Base-by-base conservation (phyloP, 2,329 filamentous ascomycete genomes). In the Iodosphaeria phyllophila region DNA sequence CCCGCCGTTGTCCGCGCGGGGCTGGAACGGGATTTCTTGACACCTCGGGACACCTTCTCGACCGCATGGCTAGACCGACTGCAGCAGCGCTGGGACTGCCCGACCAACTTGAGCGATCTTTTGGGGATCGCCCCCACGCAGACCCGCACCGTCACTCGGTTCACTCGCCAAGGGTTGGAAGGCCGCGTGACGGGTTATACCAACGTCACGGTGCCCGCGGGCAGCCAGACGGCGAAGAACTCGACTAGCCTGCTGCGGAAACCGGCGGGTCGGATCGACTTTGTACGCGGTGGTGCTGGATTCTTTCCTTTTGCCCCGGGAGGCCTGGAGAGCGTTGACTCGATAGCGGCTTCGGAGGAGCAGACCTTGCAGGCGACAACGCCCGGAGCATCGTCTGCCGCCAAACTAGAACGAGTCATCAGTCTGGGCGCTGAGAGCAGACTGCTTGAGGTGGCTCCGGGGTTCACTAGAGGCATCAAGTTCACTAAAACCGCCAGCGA, bases 271-370 rank as follows among this genome's bases (percentile, higher is more conserved):
- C 68, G 79, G 32, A 80, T 79, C 16, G 84, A 95, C 24, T 92
- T 95, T 48, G 84, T 95, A 8, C 67, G 86, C 32, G 89, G 89
- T 9, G 84, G 78, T 18, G 82, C 84, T 6, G 86, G 86, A 0
- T 93, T 91, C 53, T 91, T 92, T 30, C 86, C 86, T 0, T 93
- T 95, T 50, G 75, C 83, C 0, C 86, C 86, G 1, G 84, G 84
- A 28, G 89, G 89, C 2, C 51, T 95, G 9, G 84, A 93, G 31
- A 71, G 73, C 2, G 75, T 93, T 13, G 79, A 92, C 46, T 77
- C 79, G 3, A 74, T 83, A 7, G 82, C 84, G 15, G 79, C 78
- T 4, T 59, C 82, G 26, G 86, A 93, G 44, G 77, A 83, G 24
- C 73, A 86, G 39, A 59, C 70, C 18, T 57, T 74, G 11, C 56